Conservation (phyloP, 176 grass and related monocot species). For the Themeda triandra region DNA sequence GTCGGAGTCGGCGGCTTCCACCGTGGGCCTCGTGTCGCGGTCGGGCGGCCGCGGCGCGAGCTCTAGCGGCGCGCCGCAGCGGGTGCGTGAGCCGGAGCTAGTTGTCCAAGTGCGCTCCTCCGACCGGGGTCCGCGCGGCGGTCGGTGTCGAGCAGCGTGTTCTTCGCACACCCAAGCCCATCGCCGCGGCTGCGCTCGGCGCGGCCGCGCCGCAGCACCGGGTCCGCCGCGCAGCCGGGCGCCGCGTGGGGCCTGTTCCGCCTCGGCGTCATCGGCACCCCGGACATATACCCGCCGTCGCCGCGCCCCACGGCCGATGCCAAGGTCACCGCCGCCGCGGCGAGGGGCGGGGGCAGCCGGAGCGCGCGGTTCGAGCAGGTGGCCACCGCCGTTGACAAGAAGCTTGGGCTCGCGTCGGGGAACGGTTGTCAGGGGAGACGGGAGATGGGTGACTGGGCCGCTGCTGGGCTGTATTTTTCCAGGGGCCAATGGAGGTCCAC, state of each 20-base stretch:
- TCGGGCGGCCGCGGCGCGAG: constrained; percentile 51
- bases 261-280: constrained; percentile 51
- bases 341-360: constrained; percentile 16
- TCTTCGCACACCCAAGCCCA: too few species aligned
- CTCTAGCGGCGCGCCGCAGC: constrained; percentile 67
- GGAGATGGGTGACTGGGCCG: too few species aligned
- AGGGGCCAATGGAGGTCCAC: too few species aligned
- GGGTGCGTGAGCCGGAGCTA: constrained; percentile 50
- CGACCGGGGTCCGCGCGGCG: too few species aligned
- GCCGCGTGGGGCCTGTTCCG: constrained; percentile 47
- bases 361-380: constrained; percentile 22
- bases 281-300: constrained; percentile 39
- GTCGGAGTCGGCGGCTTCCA: constrained; percentile 42
- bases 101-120: constrained; percentile 46
- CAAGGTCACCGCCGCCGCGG: not conserved
- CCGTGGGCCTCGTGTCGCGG: constrained; percentile 22
- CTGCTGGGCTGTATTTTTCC: too few species aligned
- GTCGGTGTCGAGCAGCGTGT: too few species aligned
- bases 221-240: constrained; percentile 15
- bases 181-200: too few species aligned
- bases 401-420: not conserved
- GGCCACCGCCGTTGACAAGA: constrained; percentile 14
- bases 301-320: not conserved
- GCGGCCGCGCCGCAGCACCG: too few species aligned
- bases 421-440: too few species aligned